A percentile compares a stretch with the other conserved stretches of the same genome.
These are phyloP conservation scores for Microdochium trichocladiopsis DNA, from an alignment of 2,329 filamentous ascomycete genomes.

Conservation along the genomic window DNA sequence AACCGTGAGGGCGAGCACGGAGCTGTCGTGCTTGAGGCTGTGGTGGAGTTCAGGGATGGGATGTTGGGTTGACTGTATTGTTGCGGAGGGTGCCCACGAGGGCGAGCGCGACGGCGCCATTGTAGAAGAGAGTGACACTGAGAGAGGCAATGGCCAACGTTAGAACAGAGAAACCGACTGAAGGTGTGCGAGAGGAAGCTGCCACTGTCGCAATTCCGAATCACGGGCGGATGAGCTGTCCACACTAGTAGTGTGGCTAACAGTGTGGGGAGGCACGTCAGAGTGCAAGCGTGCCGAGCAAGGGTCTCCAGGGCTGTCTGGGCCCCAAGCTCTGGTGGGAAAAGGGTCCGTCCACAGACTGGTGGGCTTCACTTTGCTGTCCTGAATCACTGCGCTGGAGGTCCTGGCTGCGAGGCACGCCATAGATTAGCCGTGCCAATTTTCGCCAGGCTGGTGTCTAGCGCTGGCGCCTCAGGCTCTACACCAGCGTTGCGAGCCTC, in stretches of 20 bases:
- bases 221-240: neutral
- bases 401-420: no score
- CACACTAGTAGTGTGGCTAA: neutral
- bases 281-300: neutral
- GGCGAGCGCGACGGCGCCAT: neutral
- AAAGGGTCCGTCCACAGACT: neutral
- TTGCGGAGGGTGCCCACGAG: neutral
- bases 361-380: neutral
- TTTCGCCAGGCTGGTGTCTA: no score
- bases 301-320: no score
- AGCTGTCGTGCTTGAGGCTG: constrained; percentile 68
- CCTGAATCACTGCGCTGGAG: no score
- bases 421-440: no score
- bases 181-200: no score
- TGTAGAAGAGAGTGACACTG: neutral
- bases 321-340: no score
- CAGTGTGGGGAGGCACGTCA: neutral
- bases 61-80: constrained; percentile 14
- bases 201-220: neutral
- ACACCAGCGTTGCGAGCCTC: no score
- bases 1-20: constrained; percentile 75
- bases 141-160: neutral
- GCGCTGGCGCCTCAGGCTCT: no score
- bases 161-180: no score
- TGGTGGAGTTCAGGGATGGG: constrained; percentile 60